Evolutionary conservation across 179 eudicot genomes (phyloP).

Genomic region (Beta macrorhiza): DNA sequence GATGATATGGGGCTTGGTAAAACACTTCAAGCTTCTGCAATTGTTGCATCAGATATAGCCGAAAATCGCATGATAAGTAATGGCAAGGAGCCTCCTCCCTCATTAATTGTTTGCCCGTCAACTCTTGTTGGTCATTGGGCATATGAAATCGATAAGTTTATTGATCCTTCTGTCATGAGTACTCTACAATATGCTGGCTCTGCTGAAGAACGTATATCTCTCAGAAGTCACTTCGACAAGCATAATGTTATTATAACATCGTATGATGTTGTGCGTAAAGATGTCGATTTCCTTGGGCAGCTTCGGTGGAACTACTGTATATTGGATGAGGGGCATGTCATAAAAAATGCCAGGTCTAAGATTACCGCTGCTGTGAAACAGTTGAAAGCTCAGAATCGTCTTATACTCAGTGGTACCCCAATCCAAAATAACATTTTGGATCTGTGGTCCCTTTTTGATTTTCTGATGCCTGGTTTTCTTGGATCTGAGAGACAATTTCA

Average conservation of each 20-base stretch:
- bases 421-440: constrained; percentile 98
- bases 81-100: constrained; percentile 47
- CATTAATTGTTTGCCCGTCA: constrained; percentile 92
- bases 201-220: constrained; percentile 75
- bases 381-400: constrained; percentile 94
- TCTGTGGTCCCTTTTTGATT: constrained; percentile 98
- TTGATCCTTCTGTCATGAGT: constrained; percentile 71
- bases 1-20: constrained; percentile 99
- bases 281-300: constrained; percentile 76
- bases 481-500: constrained; percentile 98
- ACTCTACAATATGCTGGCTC: constrained; percentile 91
- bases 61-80: constrained; percentile 50
- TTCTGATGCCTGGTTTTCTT: constrained; percentile 99
- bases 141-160: constrained; percentile 94
- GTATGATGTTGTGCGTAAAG: constrained; percentile 98
- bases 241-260: constrained; percentile 88
- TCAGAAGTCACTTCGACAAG: constrained; percentile 57
- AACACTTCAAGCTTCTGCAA: constrained; percentile 99
- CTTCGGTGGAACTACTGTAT: constrained; percentile 87
- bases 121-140: constrained; percentile 99
- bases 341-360: constrained; percentile 88
- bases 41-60: constrained; percentile 92
- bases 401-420: constrained; percentile 96
- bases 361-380: constrained; percentile 94
- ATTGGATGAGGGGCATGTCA: constrained; percentile 93